Conservation (phyloP, 192 early-diverging fungal species). For the Entomortierella lignicola region DNA sequence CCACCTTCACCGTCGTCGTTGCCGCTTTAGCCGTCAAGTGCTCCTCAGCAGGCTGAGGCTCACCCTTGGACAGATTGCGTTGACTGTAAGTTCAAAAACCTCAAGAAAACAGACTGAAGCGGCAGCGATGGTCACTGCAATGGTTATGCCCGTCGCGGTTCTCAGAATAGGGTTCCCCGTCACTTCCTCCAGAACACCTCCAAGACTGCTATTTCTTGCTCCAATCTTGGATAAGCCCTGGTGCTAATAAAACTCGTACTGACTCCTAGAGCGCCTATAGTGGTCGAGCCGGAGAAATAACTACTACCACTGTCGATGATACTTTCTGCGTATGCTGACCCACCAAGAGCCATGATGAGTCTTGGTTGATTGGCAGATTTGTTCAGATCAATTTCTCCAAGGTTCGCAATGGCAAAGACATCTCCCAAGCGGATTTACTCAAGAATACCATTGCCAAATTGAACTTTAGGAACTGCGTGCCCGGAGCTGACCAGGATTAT, state of each 20-base stretch:
- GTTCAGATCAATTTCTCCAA: slow-evolving; percentile 24
- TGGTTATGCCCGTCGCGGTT: slow-evolving; percentile 17
- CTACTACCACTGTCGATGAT: slow-evolving; percentile 17
- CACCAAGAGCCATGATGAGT: slow-evolving; percentile 12
- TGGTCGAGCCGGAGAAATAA: slow-evolving; percentile 11
- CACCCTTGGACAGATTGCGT: not conserved
- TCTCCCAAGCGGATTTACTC: slow-evolving; percentile 11
- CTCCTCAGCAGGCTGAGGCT: slow-evolving; percentile 24
- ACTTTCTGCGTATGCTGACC: not conserved
- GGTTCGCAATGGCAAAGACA: slow-evolving; percentile 16
- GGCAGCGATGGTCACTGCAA: slow-evolving; percentile 16
- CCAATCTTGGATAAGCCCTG: not conserved
- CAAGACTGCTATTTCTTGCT: too few species aligned
- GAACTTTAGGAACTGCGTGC: slow-evolving; percentile 20
- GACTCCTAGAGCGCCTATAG: slow-evolving; percentile 7
- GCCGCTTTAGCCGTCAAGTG: slow-evolving; percentile 11
- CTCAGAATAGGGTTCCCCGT: slow-evolving; percentile 9
- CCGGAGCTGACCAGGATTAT: slow-evolving; percentile 12
- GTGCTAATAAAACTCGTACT: slow-evolving; percentile 13
- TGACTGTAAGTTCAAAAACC: too few species aligned
- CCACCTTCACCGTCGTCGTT: slow-evolving; percentile 12
- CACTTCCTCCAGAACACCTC: not conserved
- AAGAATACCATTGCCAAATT: slow-evolving; percentile 22
- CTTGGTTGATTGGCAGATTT: slow-evolving; percentile 12
- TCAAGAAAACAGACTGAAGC: slow-evolving; percentile 18